Evolutionary conservation across 345 rosid species (phyloP).

Genomic region (Linum usitatissimum): DNA sequence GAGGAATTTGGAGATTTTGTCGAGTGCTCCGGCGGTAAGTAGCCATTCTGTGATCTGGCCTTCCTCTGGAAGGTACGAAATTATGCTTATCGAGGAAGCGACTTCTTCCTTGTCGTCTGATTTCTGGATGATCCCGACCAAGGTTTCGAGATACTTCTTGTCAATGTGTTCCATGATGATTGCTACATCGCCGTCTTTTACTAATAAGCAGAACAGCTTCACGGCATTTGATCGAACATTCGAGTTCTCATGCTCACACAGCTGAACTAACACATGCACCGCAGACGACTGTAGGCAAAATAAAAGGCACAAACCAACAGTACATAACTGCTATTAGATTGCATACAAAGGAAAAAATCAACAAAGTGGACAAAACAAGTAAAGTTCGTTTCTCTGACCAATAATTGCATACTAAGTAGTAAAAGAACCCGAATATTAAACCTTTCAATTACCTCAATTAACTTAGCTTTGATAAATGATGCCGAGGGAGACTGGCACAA

Average conservation of each 20-base stretch:
- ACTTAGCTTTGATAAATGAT: slow-evolving; percentile 28
- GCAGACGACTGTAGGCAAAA: slow-evolving; percentile 36
- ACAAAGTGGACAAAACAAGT: neutral
- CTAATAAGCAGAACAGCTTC: slow-evolving; percentile 46
- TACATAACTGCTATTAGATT: slow-evolving; percentile 14
- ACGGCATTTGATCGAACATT: slow-evolving; percentile 49
- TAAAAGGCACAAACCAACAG: too few relatives aligned
- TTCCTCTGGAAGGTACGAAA: slow-evolving; percentile 45
- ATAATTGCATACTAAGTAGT: neutral
- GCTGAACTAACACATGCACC: slow-evolving; percentile 39
- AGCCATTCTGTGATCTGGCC: slow-evolving; percentile 43
- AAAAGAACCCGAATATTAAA: neutral
- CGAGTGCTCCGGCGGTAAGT: slow-evolving; percentile 35
- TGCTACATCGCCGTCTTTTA: slow-evolving; percentile 37
- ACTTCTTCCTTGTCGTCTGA: slow-evolving; percentile 35
- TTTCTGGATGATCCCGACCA: slow-evolving; percentile 36
- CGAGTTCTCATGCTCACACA: slow-evolving; percentile 31
- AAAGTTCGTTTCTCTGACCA: neutral
- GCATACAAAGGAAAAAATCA: slow-evolving; percentile 12
- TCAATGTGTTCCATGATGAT: slow-evolving; percentile 37
- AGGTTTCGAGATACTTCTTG: slow-evolving; percentile 31
- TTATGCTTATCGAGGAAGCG: slow-evolving; percentile 42
- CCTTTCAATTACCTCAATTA: slow-evolving; percentile 38
- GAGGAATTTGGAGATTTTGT: slow-evolving; percentile 17
- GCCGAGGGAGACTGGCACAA: slow-evolving; percentile 49